Evolutionary conservation across 441 rosid genomes (phyloP).

Genomic region (Brassica balearica): DNA sequence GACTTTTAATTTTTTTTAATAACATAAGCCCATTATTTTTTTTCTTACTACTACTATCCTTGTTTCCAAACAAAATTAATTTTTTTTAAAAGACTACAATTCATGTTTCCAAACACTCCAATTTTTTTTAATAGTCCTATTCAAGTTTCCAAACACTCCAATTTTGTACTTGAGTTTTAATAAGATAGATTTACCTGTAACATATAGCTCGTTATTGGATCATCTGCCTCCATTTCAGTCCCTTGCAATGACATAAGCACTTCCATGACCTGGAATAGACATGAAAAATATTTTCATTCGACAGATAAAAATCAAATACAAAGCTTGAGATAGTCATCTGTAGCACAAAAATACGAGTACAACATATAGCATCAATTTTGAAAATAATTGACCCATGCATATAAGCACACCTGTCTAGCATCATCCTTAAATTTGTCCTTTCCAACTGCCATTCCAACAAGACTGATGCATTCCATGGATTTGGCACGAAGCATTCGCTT

Average conservation of each 20-base stretch:
- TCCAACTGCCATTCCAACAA: constrained; percentile 99
- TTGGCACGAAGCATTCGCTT: constrained; percentile 99
- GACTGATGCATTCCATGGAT: constrained; percentile 99
- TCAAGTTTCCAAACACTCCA: too few species aligned
- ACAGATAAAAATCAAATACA: too few species aligned
- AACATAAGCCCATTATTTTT: too few species aligned
- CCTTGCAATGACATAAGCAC: constrained; percentile 99
- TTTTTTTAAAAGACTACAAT: too few species aligned
- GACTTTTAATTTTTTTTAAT: too few species aligned
- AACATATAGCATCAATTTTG: not conserved
- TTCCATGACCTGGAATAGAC: constrained; percentile 85
- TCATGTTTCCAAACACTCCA: too few species aligned
- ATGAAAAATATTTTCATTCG: constrained; percentile 12
- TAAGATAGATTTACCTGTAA: constrained; percentile 89
- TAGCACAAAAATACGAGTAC: not conserved
- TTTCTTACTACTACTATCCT: too few species aligned
- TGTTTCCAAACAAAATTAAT: too few species aligned
- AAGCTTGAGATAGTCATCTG: not conserved
- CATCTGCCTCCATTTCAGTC: constrained; percentile 96
- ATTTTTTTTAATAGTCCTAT: too few species aligned
- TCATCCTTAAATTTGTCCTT: constrained; percentile 96
- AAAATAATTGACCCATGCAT: constrained; percentile 26
- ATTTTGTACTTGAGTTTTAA: too few species aligned
- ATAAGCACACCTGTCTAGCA: constrained; percentile 83
- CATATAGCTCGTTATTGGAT: constrained; percentile 99